Evolutionary conservation across 345 rosid genomes (phyloP).

Genomic region (Salix arbutifolia): DNA sequence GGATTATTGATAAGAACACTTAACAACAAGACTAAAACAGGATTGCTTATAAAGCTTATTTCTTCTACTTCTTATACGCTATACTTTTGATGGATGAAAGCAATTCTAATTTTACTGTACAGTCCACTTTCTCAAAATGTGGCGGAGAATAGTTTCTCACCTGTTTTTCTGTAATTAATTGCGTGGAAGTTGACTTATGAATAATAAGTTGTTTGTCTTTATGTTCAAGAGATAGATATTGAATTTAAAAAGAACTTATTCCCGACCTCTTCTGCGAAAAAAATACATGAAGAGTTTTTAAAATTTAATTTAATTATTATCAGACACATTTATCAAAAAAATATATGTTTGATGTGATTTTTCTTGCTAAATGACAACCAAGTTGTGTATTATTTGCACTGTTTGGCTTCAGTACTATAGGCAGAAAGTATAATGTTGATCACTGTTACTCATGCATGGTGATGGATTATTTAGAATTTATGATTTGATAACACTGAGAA

Average conservation of each 20-base stretch:
- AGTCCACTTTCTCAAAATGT: background rate
- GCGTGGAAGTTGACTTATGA: too few species aligned
- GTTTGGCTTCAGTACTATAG: background rate
- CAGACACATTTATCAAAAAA: too few species aligned
- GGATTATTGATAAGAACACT: conserved; percentile 1
- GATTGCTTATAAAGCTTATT: background rate
- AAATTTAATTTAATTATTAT: too few species aligned
- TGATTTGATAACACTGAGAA: background rate
- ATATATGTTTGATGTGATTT: background rate
- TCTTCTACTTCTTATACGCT: background rate
- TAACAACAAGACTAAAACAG: background rate
- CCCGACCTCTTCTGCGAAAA: too few species aligned
- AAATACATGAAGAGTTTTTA: too few species aligned
- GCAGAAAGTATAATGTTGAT: background rate
- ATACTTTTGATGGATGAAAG: background rate
- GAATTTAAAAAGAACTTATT: too few species aligned
- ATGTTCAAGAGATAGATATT: too few species aligned
- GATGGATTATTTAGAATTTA: conserved; percentile 11
- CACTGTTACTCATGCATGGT: conserved; percentile 3
- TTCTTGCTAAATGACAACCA: background rate
- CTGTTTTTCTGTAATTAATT: too few species aligned
- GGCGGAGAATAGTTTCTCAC: background rate
- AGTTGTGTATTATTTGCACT: background rate
- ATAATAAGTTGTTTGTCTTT: too few species aligned
- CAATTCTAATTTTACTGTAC: background rate